These are phyloP conservation scores for Rhamnella rubrinervis DNA, from an alignment of 331 rosid species.

Conservation along the genomic window DNA sequence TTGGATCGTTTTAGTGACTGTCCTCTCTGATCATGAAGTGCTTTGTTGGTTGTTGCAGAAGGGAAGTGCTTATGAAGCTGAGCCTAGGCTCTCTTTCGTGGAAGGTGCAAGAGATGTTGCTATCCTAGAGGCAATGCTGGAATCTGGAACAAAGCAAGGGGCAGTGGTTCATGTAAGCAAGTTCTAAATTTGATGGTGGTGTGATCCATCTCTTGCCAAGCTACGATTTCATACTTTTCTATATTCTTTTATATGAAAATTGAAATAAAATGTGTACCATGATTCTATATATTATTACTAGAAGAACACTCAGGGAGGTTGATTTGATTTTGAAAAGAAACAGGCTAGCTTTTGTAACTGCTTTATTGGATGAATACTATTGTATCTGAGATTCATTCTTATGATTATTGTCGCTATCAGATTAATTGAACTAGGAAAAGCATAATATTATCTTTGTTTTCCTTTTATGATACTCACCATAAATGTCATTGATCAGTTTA, in stretches of 20 bases:
- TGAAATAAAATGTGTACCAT: not conserved
- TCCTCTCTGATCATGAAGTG: constrained; percentile 24
- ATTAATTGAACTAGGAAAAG: too few species aligned
- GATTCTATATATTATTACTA: too few species aligned
- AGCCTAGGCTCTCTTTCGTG: constrained; percentile 67
- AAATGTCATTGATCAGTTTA: too few species aligned
- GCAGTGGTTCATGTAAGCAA: constrained; percentile 65
- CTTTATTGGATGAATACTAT: too few species aligned
- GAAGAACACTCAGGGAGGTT: too few species aligned
- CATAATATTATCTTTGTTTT: too few species aligned
- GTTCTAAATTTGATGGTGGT: constrained; percentile 40
- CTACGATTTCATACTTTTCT: not conserved
- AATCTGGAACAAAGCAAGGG: constrained; percentile 77
- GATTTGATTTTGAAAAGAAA: too few species aligned
- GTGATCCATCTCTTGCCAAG: not conserved
- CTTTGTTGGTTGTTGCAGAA: constrained; percentile 34
- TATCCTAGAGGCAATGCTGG: constrained; percentile 89
- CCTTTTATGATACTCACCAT: too few species aligned
- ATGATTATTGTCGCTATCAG: too few species aligned
- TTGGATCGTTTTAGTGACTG: not conserved
- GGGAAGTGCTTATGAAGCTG: constrained; percentile 47
- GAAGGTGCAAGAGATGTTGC: constrained; percentile 98
- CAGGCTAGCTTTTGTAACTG: too few species aligned
- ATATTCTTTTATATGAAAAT: not conserved
- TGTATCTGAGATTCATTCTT: too few species aligned